A percentile compares a stretch with the other conserved stretches of the same genome.
phyloP scores from a whole-genome alignment of 192 early-diverging fungal genomes.

The Gonapodya sp. region DNA sequence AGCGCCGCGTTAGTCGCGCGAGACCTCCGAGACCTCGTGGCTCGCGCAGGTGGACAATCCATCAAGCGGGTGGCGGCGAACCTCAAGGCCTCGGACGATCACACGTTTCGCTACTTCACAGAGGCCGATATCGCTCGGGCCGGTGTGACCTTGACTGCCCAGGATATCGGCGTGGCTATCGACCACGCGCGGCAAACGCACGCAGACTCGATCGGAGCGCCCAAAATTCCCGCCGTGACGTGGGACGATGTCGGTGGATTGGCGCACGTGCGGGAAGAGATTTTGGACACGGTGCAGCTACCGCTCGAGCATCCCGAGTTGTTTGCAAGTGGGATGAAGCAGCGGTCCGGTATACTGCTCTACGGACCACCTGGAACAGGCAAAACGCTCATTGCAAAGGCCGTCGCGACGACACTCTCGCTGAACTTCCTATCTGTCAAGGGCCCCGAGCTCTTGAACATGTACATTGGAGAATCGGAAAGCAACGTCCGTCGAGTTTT shows the following conservation, averaged over 20 bases:
- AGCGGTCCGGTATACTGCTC: slow-evolving; percentile 60
- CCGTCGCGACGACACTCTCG: slow-evolving; percentile 92
- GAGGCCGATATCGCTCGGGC: slow-evolving; percentile 54
- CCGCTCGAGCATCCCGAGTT: slow-evolving; percentile 93
- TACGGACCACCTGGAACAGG: slow-evolving; percentile 35
- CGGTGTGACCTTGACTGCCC: slow-evolving; percentile 61
- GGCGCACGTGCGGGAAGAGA: slow-evolving; percentile 80
- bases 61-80: not conserved
- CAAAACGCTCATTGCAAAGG: slow-evolving; percentile 97
- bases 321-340: slow-evolving; percentile 89
- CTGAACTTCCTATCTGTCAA: slow-evolving; percentile 99
- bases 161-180: slow-evolving; percentile 74
- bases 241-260: slow-evolving; percentile 99
- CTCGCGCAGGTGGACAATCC: slow-evolving; percentile 42
- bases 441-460: slow-evolving; percentile 95
- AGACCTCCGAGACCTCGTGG: slow-evolving; percentile 70
- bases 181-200: slow-evolving; percentile 68
- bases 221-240: slow-evolving; percentile 89
- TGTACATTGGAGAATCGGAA: slow-evolving; percentile 99
- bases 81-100: not conserved
- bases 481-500: slow-evolving; percentile 94
- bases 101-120: slow-evolving; percentile 7
- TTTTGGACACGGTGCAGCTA: slow-evolving; percentile 92
- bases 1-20: slow-evolving; percentile 84
- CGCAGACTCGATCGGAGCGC: slow-evolving; percentile 87